These are phyloP conservation scores for Amyloporia xantha DNA, from an alignment of 768 basidiomycete species.

Conservation along the genomic window DNA sequence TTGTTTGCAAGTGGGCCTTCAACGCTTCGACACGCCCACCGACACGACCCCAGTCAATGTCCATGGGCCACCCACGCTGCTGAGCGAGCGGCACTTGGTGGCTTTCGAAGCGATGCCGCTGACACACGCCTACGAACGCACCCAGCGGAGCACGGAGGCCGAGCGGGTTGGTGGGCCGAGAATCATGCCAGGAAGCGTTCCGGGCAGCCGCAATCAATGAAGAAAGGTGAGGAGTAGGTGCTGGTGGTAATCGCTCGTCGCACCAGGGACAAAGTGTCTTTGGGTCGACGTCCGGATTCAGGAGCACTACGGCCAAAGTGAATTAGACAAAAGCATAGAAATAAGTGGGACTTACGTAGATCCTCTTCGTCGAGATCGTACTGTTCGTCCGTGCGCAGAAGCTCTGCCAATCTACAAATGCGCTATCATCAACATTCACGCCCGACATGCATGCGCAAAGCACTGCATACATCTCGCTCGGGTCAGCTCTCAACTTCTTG, in stretches of 20 bases:
- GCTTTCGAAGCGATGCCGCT: constrained; percentile 73
- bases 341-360: constrained; percentile 7
- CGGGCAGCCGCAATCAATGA: constrained; percentile 45
- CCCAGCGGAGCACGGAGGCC: constrained; percentile 49
- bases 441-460: not conserved
- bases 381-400: constrained; percentile 9
- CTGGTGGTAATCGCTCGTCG: constrained; percentile 57
- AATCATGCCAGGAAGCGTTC: constrained; percentile 50
- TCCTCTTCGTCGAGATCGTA: constrained; percentile 18
- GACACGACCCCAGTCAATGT: constrained; percentile 57
- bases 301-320: constrained; percentile 36
- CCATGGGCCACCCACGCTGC: constrained; percentile 68
- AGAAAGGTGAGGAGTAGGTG: constrained; percentile 53
- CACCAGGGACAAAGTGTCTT: constrained; percentile 75
- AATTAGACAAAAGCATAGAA: not conserved
- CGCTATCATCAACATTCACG: not conserved
- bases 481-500: constrained; percentile 22
- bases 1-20: constrained; percentile 36
- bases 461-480: constrained; percentile 13
- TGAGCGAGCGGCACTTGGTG: constrained; percentile 67
- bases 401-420: constrained; percentile 6
- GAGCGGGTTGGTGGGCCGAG: constrained; percentile 61
- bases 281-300: constrained; percentile 51
- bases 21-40: constrained; percentile 47
- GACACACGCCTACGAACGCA: constrained; percentile 62